Conservation (phyloP, 2,329 filamentous ascomycete species). For the Fusarium tjaetaba region DNA sequence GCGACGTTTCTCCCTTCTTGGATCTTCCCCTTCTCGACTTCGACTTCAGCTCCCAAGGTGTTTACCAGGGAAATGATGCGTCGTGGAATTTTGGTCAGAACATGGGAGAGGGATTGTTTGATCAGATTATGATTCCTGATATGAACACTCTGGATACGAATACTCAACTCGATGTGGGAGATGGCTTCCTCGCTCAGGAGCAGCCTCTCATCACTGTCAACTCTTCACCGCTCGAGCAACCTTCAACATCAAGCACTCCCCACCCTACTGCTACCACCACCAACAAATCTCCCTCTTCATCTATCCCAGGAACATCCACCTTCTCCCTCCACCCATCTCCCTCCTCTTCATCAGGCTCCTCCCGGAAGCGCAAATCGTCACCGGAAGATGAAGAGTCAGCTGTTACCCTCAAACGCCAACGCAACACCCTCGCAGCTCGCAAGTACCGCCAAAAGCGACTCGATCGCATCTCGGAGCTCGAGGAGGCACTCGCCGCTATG, state of each 20-base stretch:
- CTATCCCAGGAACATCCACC: constrained; percentile 38
- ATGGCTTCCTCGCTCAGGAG: constrained; percentile 31
- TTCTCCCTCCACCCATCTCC: constrained; percentile 37
- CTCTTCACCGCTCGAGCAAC: constrained; percentile 24
- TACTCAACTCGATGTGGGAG: constrained; percentile 26
- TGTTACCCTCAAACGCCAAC: constrained; percentile 65
- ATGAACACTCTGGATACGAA: constrained; percentile 6
- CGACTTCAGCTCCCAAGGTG: constrained; percentile 6
- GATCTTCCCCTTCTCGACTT: constrained; percentile 32
- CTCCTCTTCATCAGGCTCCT: constrained; percentile 27
- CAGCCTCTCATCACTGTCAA: constrained; percentile 22
- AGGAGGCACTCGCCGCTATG: constrained; percentile 66
- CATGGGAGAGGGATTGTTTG: constrained; percentile 19
- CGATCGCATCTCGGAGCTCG: constrained; percentile 71
- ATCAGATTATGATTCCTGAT: constrained; percentile 24
- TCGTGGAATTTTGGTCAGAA: constrained; percentile 23
- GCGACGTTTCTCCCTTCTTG: constrained; percentile 21
- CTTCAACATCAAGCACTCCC: constrained; percentile 13
- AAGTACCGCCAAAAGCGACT: constrained; percentile 77
- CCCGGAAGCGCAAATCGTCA: constrained; percentile 39
- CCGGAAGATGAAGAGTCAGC: constrained; percentile 39
- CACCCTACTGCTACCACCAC: background rate
- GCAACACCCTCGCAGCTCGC: constrained; percentile 76
- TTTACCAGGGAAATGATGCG: constrained; percentile 12
- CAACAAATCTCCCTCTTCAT: constrained; percentile 32